Percentiles rank a stretch among this genome's conserved stretches.
Conservation (phyloP, 2,329 filamentous ascomycete genomes). For the Paraconiothyrium brasiliense region DNA sequence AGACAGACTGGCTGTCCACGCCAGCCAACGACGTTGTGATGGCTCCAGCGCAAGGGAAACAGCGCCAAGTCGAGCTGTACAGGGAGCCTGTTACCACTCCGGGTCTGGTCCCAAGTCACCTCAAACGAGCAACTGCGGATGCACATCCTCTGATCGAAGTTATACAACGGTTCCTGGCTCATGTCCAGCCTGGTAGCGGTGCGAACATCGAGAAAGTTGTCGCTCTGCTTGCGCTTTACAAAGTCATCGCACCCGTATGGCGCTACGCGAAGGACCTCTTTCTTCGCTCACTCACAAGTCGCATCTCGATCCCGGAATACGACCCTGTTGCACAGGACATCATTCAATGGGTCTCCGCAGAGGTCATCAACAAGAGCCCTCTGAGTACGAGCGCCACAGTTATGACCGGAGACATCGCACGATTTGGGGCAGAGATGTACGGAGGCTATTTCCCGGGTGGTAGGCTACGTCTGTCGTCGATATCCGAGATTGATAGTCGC, state of each 20-base stretch:
- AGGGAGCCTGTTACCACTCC: constrained; percentile 35
- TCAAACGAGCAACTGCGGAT: constrained; percentile 29
- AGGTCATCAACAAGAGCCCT: constrained; percentile 34
- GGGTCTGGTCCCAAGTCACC: constrained; percentile 35
- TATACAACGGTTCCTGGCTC: constrained; percentile 36
- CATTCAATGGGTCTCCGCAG: constrained; percentile 36
- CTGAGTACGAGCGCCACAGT: constrained; percentile 35
- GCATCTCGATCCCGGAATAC: constrained; percentile 33
- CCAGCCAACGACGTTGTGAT: neutral
- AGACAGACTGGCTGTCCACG: no score
- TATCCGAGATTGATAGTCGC: neutral
- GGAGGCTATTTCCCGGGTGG: neutral
- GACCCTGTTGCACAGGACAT: constrained; percentile 37
- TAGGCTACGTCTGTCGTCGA: neutral
- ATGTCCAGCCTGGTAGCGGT: constrained; percentile 27
- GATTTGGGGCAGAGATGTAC: neutral
- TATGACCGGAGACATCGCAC: constrained; percentile 26
- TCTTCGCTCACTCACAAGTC: constrained; percentile 31
- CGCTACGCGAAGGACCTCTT: constrained; percentile 28
- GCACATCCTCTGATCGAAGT: constrained; percentile 40
- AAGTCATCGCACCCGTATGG: constrained; percentile 30
- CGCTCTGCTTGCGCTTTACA: constrained; percentile 36
- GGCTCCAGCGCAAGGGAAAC: neutral
- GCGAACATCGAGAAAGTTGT: constrained; percentile 31
- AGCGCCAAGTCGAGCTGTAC: neutral